These are phyloP conservation scores for Delitschia confertaspora DNA, from an alignment of 495 filamentous ascomycete genomes.

Conservation along the genomic window DNA sequence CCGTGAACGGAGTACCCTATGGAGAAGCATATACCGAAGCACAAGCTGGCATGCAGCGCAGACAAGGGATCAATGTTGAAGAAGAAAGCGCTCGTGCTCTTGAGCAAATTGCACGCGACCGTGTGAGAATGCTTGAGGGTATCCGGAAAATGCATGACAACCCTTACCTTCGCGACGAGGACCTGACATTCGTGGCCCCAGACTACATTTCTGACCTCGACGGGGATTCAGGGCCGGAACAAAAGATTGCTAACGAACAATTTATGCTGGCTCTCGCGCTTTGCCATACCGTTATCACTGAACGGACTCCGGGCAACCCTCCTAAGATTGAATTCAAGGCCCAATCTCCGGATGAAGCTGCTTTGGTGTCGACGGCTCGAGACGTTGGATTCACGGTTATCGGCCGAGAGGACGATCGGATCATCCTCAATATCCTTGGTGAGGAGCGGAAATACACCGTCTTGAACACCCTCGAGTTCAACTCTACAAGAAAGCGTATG, in stretches of 20 bases:
- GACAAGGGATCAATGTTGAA: constrained; percentile 78
- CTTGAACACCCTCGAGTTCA: constrained; percentile 94
- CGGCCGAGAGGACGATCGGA: constrained; percentile 64
- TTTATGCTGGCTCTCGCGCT: constrained; percentile 95
- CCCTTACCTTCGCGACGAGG: constrained; percentile 81
- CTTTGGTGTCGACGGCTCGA: constrained; percentile 84
- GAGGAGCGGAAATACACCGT: constrained; percentile 75
- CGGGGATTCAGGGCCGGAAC: constrained; percentile 66
- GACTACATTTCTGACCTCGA: constrained; percentile 74
- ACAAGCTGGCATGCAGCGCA: constrained; percentile 86
- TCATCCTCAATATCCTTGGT: constrained; percentile 80
- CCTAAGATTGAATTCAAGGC: constrained; percentile 92
- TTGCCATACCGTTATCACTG: constrained; percentile 93
- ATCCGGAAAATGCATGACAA: constrained; percentile 77
- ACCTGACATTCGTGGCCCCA: constrained; percentile 85
- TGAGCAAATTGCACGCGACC: constrained; percentile 71
- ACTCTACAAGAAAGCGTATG: constrained; percentile 95
- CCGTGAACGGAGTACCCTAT: constrained; percentile 87
- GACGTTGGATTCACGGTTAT: constrained; percentile 96
- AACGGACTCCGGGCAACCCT: constrained; percentile 76
- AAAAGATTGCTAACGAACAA: constrained; percentile 65
- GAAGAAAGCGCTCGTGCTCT: constrained; percentile 62
- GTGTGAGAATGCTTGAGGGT: constrained; percentile 57
- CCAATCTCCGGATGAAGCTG: constrained; percentile 95
- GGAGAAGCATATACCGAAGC: constrained; percentile 98